Percentiles rank a stretch among this genome's conserved stretches.
phyloP scores from a whole-genome alignment of 2,329 filamentous ascomycete species.

The Scedosporium dehoogii region DNA sequence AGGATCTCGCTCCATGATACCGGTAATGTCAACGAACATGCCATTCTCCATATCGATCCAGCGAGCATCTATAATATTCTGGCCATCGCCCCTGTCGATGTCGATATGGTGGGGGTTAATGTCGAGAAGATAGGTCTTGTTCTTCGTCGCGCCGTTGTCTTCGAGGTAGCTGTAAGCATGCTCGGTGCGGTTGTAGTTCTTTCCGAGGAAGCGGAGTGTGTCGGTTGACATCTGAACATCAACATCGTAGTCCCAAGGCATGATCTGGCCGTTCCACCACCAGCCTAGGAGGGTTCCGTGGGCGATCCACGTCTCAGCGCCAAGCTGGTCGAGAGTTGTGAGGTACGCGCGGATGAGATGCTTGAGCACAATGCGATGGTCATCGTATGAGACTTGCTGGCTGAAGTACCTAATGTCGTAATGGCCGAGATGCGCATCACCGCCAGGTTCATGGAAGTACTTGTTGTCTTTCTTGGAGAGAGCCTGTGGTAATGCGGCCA shows the following conservation, averaged over 20 bases:
- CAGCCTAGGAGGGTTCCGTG: constrained; percentile 77
- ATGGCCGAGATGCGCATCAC: constrained; percentile 51
- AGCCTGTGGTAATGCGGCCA: constrained; percentile 3
- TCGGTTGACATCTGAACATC: constrained; percentile 66
- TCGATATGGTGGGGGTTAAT: constrained; percentile 62
- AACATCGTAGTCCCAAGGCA: constrained; percentile 79
- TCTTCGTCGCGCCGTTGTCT: constrained; percentile 29
- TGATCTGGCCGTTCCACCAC: constrained; percentile 76
- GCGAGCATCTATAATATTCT: constrained; percentile 74
- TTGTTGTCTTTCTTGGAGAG: constrained; percentile 25
- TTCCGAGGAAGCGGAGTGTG: constrained; percentile 56
- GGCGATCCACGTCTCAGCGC: constrained; percentile 75
- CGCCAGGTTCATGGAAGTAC: constrained; percentile 58
- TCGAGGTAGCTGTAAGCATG: constrained; percentile 43
- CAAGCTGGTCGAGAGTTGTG: constrained; percentile 49
- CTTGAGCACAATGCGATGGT: constrained; percentile 54
- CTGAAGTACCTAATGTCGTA: constrained; percentile 67
- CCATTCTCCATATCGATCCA: constrained; percentile 72
- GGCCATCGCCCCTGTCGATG: constrained; percentile 52
- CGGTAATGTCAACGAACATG: constrained; percentile 77
- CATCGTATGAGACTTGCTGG: constrained; percentile 51
- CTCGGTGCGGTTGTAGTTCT: constrained; percentile 58
- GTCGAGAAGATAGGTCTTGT: constrained; percentile 58
- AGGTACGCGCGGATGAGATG: constrained; percentile 69
- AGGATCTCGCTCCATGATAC: constrained; percentile 57